Percentiles rank a stretch among this genome's conserved stretches.
Conservation (phyloP, 441 rosid genomes). For the Capsella rubella region DNA sequence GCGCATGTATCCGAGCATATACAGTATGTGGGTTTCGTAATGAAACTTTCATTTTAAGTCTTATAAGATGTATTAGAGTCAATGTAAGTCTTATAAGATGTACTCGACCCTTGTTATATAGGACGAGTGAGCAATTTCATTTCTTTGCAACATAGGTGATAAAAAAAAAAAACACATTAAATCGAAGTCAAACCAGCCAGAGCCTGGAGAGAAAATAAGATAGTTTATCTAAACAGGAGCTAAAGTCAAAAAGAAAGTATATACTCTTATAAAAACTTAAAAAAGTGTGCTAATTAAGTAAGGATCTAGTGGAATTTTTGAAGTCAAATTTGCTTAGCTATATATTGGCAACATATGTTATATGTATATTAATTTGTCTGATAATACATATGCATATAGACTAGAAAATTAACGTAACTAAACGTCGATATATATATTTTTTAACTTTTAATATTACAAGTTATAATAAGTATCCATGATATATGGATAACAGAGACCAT, state of each 20-base stretch:
- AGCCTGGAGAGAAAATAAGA: neutral
- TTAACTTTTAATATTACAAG: neutral
- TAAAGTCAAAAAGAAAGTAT: slow-evolving; percentile 20
- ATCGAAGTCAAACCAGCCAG: slow-evolving; percentile 4
- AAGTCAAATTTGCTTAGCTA: slow-evolving; percentile 1
- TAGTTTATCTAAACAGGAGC: neutral
- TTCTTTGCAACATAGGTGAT: neutral
- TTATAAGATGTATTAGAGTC: too few species aligned
- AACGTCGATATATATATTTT: neutral
- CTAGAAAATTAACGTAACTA: neutral
- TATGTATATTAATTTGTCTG: too few species aligned
- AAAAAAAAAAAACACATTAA: neutral
- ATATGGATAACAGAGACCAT: neutral
- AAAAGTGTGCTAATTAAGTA: neutral
- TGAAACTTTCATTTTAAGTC: too few species aligned
- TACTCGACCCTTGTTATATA: neutral
- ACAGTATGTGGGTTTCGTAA: neutral
- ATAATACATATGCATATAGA: neutral
- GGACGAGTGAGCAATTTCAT: neutral
- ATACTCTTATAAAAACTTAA: neutral
- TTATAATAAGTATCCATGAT: neutral
- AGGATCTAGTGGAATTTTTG: neutral
- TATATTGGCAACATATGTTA: neutral
- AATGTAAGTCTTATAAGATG: neutral
- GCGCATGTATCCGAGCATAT: neutral